These are phyloP conservation scores for Ceratobasidium sp. DNA, from an alignment of 1,284 basidiomycete genomes.

Conservation along the genomic window DNA sequence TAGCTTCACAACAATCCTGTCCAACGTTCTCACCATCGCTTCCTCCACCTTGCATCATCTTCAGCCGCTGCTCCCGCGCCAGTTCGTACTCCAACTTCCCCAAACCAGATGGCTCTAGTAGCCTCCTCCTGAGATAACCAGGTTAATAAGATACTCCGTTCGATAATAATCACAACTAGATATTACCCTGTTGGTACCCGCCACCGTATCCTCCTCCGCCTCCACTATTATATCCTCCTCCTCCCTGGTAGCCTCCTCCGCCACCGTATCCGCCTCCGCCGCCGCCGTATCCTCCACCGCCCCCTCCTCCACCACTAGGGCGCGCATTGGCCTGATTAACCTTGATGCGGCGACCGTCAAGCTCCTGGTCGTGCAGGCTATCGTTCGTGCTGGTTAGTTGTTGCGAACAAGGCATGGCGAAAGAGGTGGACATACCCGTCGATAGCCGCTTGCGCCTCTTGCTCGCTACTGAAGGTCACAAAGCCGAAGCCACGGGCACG, in stretches of 20 bases:
- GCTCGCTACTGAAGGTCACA: slow-evolving; percentile 89
- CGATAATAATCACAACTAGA: no score
- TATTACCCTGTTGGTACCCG: no score
- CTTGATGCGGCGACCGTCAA: slow-evolving; percentile 92
- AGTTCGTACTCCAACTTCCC: no score
- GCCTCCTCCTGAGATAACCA: no score
- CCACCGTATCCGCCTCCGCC: no score
- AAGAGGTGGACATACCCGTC: slow-evolving; percentile 57
- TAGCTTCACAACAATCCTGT: no score
- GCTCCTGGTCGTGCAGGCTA: slow-evolving; percentile 79
- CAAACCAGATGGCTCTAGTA: no score
- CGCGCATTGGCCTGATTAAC: slow-evolving; percentile 90
- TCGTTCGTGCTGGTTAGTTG: not conserved
- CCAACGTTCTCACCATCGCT: no score
- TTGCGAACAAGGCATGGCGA: not conserved
- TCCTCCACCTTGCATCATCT: no score
- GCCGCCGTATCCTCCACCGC: slow-evolving; percentile 51
- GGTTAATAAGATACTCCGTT: no score
- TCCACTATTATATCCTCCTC: slow-evolving; percentile 49
- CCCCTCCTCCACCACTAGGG: slow-evolving; percentile 43
- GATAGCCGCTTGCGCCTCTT: slow-evolving; percentile 92
- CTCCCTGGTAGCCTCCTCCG: no score
- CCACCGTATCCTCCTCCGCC: slow-evolving; percentile 50
- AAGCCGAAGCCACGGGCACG: slow-evolving; percentile 98
- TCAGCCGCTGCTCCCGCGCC: no score